Evolutionary conservation across 2,329 filamentous ascomycete species (phyloP).

Genomic region (Chaetomium strumarium): DNA sequence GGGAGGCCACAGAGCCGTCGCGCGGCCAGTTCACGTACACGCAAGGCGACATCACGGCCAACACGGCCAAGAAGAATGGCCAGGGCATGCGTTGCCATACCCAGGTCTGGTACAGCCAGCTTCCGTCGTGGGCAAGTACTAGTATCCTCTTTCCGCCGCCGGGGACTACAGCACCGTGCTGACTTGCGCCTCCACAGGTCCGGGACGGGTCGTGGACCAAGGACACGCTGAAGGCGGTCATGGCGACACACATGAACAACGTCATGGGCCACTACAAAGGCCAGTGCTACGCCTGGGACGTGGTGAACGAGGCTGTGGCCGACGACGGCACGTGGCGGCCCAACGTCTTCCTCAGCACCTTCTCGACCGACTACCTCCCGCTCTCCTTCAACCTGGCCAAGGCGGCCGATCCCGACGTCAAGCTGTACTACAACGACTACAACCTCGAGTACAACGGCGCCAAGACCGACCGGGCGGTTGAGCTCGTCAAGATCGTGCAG

Average conservation of each 20-base stretch:
- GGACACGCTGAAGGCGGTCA: conserved; percentile 44
- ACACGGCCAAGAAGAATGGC: conserved; percentile 41
- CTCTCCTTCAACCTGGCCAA: conserved; percentile 52
- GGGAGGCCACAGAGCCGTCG: conserved; percentile 55
- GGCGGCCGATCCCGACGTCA: conserved; percentile 48
- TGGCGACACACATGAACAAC: conserved; percentile 56
- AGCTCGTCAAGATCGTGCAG: conserved; percentile 42
- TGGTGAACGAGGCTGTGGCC: conserved; percentile 58
- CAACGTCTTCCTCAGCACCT: conserved; percentile 48
- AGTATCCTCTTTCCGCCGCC: conserved; percentile 9
- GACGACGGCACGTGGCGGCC: conserved; percentile 50
- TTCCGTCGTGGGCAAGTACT: conserved; percentile 45
- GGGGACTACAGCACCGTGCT: neutral
- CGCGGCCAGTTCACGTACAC: conserved; percentile 25
- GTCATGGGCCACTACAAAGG: conserved; percentile 53
- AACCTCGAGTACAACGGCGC: conserved; percentile 49
- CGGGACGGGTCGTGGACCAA: conserved; percentile 47
- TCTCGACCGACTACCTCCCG: conserved; percentile 52
- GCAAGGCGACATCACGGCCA: conserved; percentile 46
- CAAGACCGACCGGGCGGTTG: conserved; percentile 41
- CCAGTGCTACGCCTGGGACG: conserved; percentile 59
- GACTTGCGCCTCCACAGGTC: conserved; percentile 14
- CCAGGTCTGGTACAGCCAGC: conserved; percentile 46
- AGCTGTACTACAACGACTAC: conserved; percentile 54
- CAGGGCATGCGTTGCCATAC: conserved; percentile 59